A percentile compares a stretch with the other conserved stretches of the same genome.
Evolutionary conservation across 2,329 filamentous ascomycete genomes (phyloP).

Genomic region (Aspergillus costaricaensis): DNA sequence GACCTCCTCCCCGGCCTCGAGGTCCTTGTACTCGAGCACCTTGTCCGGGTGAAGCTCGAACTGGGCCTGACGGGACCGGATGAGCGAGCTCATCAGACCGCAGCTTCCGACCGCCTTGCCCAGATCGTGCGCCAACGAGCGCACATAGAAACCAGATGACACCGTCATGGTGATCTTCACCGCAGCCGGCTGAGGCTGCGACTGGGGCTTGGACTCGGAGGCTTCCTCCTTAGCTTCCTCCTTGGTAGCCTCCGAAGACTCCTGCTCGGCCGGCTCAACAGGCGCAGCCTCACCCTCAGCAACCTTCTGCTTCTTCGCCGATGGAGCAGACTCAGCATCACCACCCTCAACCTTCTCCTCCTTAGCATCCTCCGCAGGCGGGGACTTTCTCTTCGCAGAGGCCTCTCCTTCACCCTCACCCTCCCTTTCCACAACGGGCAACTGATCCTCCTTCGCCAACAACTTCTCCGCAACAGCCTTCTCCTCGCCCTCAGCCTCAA

Average conservation of each 20-base stretch:
- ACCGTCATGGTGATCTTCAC: constrained; percentile 86
- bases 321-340: constrained; percentile 29
- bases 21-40: constrained; percentile 75
- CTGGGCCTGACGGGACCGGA: constrained; percentile 77
- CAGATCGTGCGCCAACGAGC: constrained; percentile 89
- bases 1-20: constrained; percentile 72
- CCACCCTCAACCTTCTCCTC: constrained; percentile 18
- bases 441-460: constrained; percentile 42
- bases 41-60: constrained; percentile 71
- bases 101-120: constrained; percentile 79
- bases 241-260: neutral
- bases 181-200: constrained; percentile 60
- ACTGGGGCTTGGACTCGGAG: constrained; percentile 1
- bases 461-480: constrained; percentile 66
- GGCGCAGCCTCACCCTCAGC: constrained; percentile 26
- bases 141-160: constrained; percentile 94
- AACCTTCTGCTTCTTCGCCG: constrained; percentile 36
- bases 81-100: constrained; percentile 81
- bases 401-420: constrained; percentile 31
- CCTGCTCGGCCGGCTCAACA: constrained; percentile 6
- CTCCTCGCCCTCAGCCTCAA: too few relatives aligned
- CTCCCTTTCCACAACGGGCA: constrained; percentile 28
- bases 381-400: constrained; percentile 27
- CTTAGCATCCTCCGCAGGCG: constrained; percentile 28
- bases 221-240: neutral